Evolutionary conservation across 805 yeast genomes (phyloP), one percentile per base, ranked within the genome.

Genomic region (Candida tallmaniae): DNA sequence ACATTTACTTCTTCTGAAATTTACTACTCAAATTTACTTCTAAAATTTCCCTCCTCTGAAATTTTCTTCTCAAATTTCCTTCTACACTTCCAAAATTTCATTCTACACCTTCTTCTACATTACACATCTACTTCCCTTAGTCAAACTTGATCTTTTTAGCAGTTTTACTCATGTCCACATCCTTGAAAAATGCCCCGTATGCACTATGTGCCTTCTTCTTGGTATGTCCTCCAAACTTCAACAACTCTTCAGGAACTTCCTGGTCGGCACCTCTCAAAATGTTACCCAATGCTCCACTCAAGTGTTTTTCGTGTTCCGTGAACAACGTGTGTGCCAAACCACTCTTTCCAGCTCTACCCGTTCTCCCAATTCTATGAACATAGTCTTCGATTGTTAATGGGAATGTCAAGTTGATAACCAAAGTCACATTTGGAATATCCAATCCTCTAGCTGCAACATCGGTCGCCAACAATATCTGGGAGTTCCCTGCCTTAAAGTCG

Each of bases 361-460:
- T 90, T 72, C 97, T 83, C 42, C 97, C 97, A 48, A 90, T 90
- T 65, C 97, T 78, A 60, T 90, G 97, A 23, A 90, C 97, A 54
- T 90, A 90, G 63, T 90, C 97, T 62, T 90, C 97, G 8, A 86
- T 93, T 1, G 97, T 89, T 50, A 89, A 73, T 30, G 98, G 98
- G 79, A 90, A 90, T 5, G 97, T 89, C 58, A 90, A 72, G 59
- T 90, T 90, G 58, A 90, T 87, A 26, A 90, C 97, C 13, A 87
- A 84, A 61, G 89, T 90, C 42, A 93, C 98, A 48, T 94, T 87
- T 34, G 98, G 98, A 51, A 93, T 93, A 62, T 93, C 99, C 47
- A 93, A 73, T 44, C 97, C 97, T 70, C 97, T 78, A 26, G 97
- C 97, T 34, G 97, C 97, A 39, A 89, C 99, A 65, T 93, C 99